These are phyloP conservation scores for Aspergillus arachidicola DNA, from an alignment of 2,329 filamentous ascomycete genomes.

Conservation along the genomic window DNA sequence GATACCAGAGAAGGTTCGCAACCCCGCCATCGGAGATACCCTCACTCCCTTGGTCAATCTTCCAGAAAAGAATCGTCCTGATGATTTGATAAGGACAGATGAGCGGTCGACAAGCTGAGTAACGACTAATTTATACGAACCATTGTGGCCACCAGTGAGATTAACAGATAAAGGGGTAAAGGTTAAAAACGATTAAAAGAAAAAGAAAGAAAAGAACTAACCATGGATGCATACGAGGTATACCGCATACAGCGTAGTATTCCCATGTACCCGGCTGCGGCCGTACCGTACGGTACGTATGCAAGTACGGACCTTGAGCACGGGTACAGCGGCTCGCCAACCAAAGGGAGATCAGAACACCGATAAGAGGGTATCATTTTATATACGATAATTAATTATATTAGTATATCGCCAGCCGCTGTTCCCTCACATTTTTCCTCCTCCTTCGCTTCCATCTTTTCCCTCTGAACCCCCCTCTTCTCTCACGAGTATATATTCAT, in stretches of 20 bases:
- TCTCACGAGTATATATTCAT: background rate
- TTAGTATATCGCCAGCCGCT: constrained; percentile 15
- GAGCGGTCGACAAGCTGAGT: background rate
- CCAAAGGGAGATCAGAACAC: constrained; percentile 15
- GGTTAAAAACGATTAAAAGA: constrained; percentile 3
- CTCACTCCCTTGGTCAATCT: background rate
- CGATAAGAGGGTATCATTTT: constrained; percentile 17
- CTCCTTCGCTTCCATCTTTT: background rate
- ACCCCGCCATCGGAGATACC: constrained; percentile 1
- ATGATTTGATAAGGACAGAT: background rate
- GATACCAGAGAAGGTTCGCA: background rate
- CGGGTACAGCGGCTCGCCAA: constrained; percentile 22
- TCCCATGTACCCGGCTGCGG: constrained; percentile 14
- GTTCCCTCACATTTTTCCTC: constrained; percentile 4
- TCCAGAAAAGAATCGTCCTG: background rate
- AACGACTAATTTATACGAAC: constrained; percentile 4
- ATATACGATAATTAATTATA: constrained; percentile 22
- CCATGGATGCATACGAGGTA: constrained; percentile 2
- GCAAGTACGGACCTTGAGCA: constrained; percentile 18
- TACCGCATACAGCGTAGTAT: constrained; percentile 7
- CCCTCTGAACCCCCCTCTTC: background rate
- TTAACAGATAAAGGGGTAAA: constrained; percentile 1
- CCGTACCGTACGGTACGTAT: constrained; percentile 22
- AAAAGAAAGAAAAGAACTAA: background rate
- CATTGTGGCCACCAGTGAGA: background rate